Conservation (phyloP, 2,329 filamentous ascomycete genomes). For the Fusarium piperis region DNA sequence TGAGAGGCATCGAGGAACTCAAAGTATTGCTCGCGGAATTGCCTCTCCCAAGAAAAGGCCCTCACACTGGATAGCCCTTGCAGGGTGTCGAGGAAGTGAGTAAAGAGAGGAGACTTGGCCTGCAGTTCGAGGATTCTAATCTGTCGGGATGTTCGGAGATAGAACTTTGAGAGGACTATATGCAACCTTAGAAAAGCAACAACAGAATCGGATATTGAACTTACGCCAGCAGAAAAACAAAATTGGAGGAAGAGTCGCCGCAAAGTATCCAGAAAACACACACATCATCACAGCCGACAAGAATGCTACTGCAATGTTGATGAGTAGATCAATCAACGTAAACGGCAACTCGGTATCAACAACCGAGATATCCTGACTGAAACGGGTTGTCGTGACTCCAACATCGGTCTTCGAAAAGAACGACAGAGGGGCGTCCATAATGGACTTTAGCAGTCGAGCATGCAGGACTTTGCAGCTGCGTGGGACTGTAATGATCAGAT, state of each 20-base stretch:
- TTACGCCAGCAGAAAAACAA: conserved; percentile 15
- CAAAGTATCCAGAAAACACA: conserved; percentile 24
- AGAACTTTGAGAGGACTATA: conserved; percentile 11
- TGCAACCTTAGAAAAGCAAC: background rate
- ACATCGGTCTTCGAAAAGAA: conserved; percentile 51
- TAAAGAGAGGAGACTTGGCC: conserved; percentile 43
- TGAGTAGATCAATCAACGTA: conserved; percentile 37
- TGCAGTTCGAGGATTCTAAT: conserved; percentile 45
- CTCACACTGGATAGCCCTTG: conserved; percentile 44
- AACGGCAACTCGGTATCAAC: conserved; percentile 48
- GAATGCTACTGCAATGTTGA: conserved; percentile 4
- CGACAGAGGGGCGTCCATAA: conserved; percentile 44
- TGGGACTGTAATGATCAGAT: conserved; percentile 4
- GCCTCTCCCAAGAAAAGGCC: conserved; percentile 46
- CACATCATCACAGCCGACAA: conserved; percentile 23
- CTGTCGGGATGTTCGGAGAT: conserved; percentile 46
- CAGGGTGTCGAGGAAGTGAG: conserved; percentile 42
- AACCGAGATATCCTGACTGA: conserved; percentile 52
- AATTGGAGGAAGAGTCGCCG: conserved; percentile 2
- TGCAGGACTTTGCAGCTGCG: conserved; percentile 17
- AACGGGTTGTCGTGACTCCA: conserved; percentile 50
- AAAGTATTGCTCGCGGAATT: conserved; percentile 31
- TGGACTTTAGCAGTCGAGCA: conserved; percentile 10
- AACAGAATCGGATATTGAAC: background rate
- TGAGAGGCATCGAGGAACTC: conserved; percentile 47